These are phyloP conservation scores for Suillus subaureus DNA, from an alignment of 768 basidiomycete species.

Conservation along the genomic window DNA sequence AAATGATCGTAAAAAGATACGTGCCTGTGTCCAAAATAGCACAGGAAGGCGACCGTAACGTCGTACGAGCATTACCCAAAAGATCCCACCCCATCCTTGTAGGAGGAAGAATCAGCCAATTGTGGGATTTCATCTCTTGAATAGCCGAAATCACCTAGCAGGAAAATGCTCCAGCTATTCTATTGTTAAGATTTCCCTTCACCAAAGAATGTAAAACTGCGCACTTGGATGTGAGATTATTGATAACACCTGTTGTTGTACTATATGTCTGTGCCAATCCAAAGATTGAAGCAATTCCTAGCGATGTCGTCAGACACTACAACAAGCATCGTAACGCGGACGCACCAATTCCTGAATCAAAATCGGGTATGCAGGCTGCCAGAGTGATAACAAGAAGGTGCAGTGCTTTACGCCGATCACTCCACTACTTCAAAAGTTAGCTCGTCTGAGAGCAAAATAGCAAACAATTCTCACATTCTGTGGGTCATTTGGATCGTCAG, in stretches of 20 bases:
- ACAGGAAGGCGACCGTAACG: slow-evolving; percentile 33
- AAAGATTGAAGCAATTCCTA: slow-evolving; percentile 54
- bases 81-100: slow-evolving; percentile 32
- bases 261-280: slow-evolving; percentile 45
- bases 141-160: slow-evolving; percentile 34
- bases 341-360: slow-evolving; percentile 53
- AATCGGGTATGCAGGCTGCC: slow-evolving; percentile 57
- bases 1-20: not conserved
- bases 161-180: slow-evolving; percentile 49
- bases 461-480: slow-evolving; percentile 46
- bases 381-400: slow-evolving; percentile 52
- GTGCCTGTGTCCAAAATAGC: slow-evolving; percentile 32
- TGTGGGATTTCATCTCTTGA: not conserved
- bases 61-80: slow-evolving; percentile 33
- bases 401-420: slow-evolving; percentile 43
- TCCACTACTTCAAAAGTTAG: slow-evolving; percentile 40
- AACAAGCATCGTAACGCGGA: slow-evolving; percentile 11
- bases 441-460: not conserved
- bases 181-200: slow-evolving; percentile 6
- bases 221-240: slow-evolving; percentile 50
- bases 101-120: not conserved
- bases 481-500: slow-evolving; percentile 52
- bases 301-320: not conserved
- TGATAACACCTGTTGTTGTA: slow-evolving; percentile 50
- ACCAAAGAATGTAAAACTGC: slow-evolving; percentile 1